Conservation (phyloP, 352 stramenopile genomes). For the Globisporangium nodosum region DNA sequence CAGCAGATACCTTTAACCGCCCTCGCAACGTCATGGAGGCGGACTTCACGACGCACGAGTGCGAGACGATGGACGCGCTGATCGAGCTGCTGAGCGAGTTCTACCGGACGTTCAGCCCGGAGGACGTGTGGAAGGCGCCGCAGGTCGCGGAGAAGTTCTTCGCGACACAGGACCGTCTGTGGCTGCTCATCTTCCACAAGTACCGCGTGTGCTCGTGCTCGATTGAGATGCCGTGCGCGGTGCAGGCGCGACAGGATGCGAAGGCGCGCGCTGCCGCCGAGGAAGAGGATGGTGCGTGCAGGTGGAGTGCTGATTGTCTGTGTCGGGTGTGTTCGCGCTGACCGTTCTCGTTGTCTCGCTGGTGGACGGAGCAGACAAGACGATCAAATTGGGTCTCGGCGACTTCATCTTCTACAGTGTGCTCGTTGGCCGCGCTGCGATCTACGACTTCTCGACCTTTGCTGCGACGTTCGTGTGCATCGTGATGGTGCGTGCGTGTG, state of each 20-base stretch:
- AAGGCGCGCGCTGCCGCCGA: slow-evolving; percentile 32
- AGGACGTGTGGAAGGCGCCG: slow-evolving; percentile 74
- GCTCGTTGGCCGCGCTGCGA: slow-evolving; percentile 93
- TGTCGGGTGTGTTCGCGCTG: background rate
- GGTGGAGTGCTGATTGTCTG: background rate
- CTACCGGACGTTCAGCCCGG: slow-evolving; percentile 73
- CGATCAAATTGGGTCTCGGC: slow-evolving; percentile 92
- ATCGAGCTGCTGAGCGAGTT: slow-evolving; percentile 54
- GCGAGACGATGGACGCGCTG: slow-evolving; percentile 71
- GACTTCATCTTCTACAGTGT: slow-evolving; percentile 99
- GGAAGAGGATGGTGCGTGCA: slow-evolving; percentile 41
- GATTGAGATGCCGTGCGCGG: slow-evolving; percentile 66
- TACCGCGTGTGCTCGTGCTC: slow-evolving; percentile 82
- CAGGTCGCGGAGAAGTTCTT: slow-evolving; percentile 85
- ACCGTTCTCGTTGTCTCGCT: background rate
- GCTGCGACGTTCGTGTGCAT: slow-evolving; percentile 90
- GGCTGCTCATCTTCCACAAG: slow-evolving; percentile 84
- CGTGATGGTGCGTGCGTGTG: slow-evolving; percentile 75
- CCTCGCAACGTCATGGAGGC: slow-evolving; percentile 70
- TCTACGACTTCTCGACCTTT: slow-evolving; percentile 95
- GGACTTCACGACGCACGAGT: slow-evolving; percentile 72
- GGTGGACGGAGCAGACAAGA: slow-evolving; percentile 47
- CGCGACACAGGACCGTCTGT: slow-evolving; percentile 63
- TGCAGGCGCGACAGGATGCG: slow-evolving; percentile 59
- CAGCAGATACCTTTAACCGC: slow-evolving; percentile 17